Base-by-base conservation (phyloP, 352 stramenopile species). In the Pythium phragmiticola region DNA sequence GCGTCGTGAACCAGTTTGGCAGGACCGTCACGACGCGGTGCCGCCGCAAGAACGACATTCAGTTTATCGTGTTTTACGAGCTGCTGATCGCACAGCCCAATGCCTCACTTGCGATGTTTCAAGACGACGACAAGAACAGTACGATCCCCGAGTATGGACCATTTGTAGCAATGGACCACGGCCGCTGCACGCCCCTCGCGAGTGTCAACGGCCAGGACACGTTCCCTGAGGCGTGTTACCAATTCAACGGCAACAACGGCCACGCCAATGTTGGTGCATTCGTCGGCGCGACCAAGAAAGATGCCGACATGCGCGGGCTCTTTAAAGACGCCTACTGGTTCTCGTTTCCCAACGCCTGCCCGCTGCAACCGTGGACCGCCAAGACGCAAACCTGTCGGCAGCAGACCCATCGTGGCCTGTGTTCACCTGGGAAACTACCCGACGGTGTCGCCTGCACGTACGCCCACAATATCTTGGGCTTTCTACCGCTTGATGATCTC, bases 1-100 rank as follows among this genome's bases (percentile, higher is more conserved):
- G 93, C 57, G 75, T 78, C 45, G 92, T 95, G 69, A 91, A 95
- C 73, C 80, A 89, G 69, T 72, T 78, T 50, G 80, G 80, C 48
- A 81, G 84, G 49, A 74, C 68, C n/a, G 69, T 63, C 0, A 72
- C 88, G 39, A 69, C 75, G 39, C 76, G 73, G 12, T 95, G 87
- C 70, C 63, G 59, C 43, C 83, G 84, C 58, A 95, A 95, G 80
- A 92, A 90, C 67, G 74, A 85, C 14, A 88, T 90, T 65, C 63
- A 77, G 51, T 87, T 86, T 63, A 65, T 95, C 30, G 84, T 94
- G 8, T 90, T 95, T 62, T 94, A 92, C 69, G 84, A 92, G 54
- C 73, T 86, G 19, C 70, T 77, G 7, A 76, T 94, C 36, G 79
- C 73, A 16, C 84, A 94, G 63, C 82, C 87, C 13, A 94, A 90